Base-by-base conservation (phyloP, 495 filamentous ascomycete genomes). In the Penicillium alfredii region DNA sequence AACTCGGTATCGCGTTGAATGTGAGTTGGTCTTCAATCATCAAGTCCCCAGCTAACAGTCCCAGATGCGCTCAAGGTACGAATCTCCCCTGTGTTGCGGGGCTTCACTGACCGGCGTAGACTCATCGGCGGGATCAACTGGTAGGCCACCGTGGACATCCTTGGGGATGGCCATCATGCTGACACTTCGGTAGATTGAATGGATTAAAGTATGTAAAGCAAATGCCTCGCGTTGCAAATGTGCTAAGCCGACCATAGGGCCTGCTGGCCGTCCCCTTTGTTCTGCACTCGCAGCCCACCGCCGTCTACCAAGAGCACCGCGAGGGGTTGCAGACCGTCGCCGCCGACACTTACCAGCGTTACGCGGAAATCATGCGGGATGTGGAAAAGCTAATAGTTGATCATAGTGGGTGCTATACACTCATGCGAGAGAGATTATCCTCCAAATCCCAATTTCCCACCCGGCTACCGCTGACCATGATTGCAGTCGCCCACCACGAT, bases 231-330 rank as follows among this genome's bases (percentile, higher is more conserved):
- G n/a, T n/a, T n/a, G n/a, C n/a, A n/a, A n/a, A n/a, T n/a, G n/a
- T n/a, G 30, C 78, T 80, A 68, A 81, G 15, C 69, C 69, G 2
- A 4, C 71, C 72, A 55, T 74, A 93, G 69, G 92, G 88, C 19
- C 73, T 98, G 1, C 71, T 98, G 3, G 93, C 93, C 1, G 90
- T 97, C 0, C 93, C 93, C 0, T 99, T 99, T 55, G 90, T 99
- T 32, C 76, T 99, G 30, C 88, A 94, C 58, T 95, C 88, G 8
- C 88, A 96, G 58, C 93, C 93, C 5, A 90, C 86, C 1, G 84
- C 85, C 10, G 72, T 86, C 19, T 86, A 84, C 43, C 77, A 86
- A 31, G 62, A 66, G 31, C 53, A 65, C 22, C 56, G 62, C 35
- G 58, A 59, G 30, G 53, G 52, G 9, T 51, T 73, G 21, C 61